Evolutionary conservation across 2,329 filamentous ascomycete genomes (phyloP), one percentile per base, ranked within the genome.

Genomic region (Zelopaecilomyces penicillatus): DNA sequence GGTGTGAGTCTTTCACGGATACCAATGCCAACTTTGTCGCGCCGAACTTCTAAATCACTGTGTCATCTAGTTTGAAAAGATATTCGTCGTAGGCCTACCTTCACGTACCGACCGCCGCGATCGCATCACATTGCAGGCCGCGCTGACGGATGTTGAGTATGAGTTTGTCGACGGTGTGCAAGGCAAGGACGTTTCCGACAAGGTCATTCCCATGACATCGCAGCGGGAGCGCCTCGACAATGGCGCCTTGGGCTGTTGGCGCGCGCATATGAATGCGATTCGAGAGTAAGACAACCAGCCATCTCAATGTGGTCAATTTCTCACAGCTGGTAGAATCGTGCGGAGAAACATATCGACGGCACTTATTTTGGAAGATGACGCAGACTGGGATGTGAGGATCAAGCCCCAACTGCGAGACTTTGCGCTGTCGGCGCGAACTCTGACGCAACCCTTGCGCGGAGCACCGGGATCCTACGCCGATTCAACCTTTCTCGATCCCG

Each of bases 281-380:
- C 57, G 55, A 31, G 55, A 63, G 61, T 65, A 40, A 30, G 57
- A 47, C 5, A 19, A 7, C 40, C 19, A 19, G 19, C 19, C 19
- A 19, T 19, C 19, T 19, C 19, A 19, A 19, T 19, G 19, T 19
- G 11, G 27, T 4, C 11, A 12, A 11, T 43, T 19, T 19, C 19
- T 19, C 19, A 19, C 19, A 19, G 19, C 19, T 19, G 19, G 7
- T n/a, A 65, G 63, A 26, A 60, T 78, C 9, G 63, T 77, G 9
- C 59, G 67, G n/a, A 57, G 67, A 8, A 66, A 68, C 35, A 51
- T 75, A 3, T 59, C 63, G 1, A 71, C 69, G 2, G 74, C 71
- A 0, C 58, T 79, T 2, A 71, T 79, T 29, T 55, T 79, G 28
- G 76, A 80, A 52, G 75, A 79, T 52, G 75, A 79, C 45, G 65